These are phyloP conservation scores for Fusarium chuoi DNA, from an alignment of 2,329 filamentous ascomycete genomes.

Conservation along the genomic window DNA sequence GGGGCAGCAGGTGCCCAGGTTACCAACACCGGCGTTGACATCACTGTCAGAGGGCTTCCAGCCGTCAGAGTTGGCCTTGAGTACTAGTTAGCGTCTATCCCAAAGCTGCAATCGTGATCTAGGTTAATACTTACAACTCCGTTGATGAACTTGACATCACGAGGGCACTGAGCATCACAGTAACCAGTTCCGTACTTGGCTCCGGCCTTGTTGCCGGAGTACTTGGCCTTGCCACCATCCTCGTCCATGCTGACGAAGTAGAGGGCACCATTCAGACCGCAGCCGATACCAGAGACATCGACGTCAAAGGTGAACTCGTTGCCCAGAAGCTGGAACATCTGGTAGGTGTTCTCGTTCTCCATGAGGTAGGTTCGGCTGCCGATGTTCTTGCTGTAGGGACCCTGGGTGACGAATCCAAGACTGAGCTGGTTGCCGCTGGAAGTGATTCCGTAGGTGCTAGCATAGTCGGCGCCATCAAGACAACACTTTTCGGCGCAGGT, in stretches of 20 bases:
- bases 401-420: constrained; percentile 67
- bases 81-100: constrained; percentile 43
- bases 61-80: constrained; percentile 61
- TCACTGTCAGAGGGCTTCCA: constrained; percentile 64
- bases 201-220: constrained; percentile 61
- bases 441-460: constrained; percentile 63
- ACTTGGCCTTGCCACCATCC: constrained; percentile 64
- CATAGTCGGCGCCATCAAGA: constrained; percentile 64
- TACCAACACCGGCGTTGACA: constrained; percentile 63
- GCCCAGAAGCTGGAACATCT: constrained; percentile 72
- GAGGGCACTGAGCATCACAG: constrained; percentile 64
- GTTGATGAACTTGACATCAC: constrained; percentile 67
- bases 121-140: constrained; percentile 52
- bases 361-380: constrained; percentile 73
- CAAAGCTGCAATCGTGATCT: not conserved
- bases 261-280: constrained; percentile 77
- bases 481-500: constrained; percentile 62
- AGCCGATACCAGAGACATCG: constrained; percentile 74
- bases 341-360: constrained; percentile 68
- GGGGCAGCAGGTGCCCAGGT: constrained; percentile 67
- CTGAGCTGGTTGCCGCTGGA: constrained; percentile 62
- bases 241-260: constrained; percentile 73
- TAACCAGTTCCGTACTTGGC: constrained; percentile 70
- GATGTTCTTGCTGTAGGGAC: constrained; percentile 58
- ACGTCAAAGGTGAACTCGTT: constrained; percentile 79